Conservation (phyloP, 148 eudicot species). For the Dysphania ambrosioides region DNA sequence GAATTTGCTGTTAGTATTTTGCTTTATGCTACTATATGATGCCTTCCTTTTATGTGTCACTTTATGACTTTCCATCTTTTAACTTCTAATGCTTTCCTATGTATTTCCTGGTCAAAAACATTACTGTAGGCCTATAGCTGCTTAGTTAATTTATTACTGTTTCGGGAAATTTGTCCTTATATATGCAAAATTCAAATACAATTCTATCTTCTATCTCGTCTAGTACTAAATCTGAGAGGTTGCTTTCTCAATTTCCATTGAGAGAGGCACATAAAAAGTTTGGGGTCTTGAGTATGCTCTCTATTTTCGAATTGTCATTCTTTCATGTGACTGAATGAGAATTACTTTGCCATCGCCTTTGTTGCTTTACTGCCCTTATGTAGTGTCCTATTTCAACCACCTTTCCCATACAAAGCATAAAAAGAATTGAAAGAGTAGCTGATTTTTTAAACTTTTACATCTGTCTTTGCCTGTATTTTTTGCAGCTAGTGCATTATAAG, state of each 20-base stretch:
- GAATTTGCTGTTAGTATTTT: conserved; percentile 31
- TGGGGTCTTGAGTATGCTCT: conserved; percentile 21
- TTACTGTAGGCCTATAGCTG: conserved; percentile 2
- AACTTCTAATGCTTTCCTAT: conserved; percentile 3
- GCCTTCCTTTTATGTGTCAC: conserved; percentile 29
- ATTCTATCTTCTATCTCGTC: neutral
- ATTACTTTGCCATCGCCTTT: conserved; percentile 22
- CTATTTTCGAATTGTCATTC: conserved; percentile 29
- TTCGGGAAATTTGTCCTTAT: conserved; percentile 3
- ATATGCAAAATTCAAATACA: conserved; percentile 1
- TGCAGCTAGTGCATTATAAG: conserved; percentile 28
- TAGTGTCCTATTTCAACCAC: conserved; percentile 21
- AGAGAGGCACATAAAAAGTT: conserved; percentile 5
- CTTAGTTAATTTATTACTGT: conserved; percentile 10
- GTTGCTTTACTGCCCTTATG: conserved; percentile 25
- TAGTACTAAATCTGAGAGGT: conserved; percentile 7
- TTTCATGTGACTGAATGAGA: conserved; percentile 27
- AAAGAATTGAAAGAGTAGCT: conserved; percentile 25
- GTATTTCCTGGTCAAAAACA: neutral
- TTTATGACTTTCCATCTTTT: neutral
- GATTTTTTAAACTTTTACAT: conserved; percentile 16
- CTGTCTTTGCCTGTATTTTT: conserved; percentile 33
- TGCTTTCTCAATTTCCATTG: conserved; percentile 25
- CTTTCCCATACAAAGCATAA: conserved; percentile 28
- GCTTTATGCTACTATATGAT: conserved; percentile 26